Evolutionary conservation across 2,329 filamentous ascomycete genomes (phyloP).

Genomic region (Magnaporthiopsis rhizophila): DNA sequence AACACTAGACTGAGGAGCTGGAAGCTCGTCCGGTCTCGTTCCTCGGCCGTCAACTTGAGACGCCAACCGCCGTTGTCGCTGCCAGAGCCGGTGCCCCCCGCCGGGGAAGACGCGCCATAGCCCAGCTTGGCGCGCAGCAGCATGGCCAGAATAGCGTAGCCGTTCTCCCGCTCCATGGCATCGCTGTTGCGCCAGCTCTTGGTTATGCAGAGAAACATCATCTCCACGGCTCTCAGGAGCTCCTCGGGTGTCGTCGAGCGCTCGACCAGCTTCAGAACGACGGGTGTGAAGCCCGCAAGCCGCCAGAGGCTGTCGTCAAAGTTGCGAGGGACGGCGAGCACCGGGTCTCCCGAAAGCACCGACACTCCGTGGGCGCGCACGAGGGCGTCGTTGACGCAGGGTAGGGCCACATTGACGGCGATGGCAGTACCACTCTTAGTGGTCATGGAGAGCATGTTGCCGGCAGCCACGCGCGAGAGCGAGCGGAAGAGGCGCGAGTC

Average conservation of each 20-base stretch:
- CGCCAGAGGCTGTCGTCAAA: constrained; percentile 91
- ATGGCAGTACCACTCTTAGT: constrained; percentile 69
- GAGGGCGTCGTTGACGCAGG: constrained; percentile 83
- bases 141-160: constrained; percentile 68
- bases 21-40: constrained; percentile 47
- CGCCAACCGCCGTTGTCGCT: constrained; percentile 24
- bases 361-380: constrained; percentile 72
- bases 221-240: constrained; percentile 69
- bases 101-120: constrained; percentile 27
- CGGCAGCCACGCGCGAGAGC: constrained; percentile 64
- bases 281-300: constrained; percentile 79
- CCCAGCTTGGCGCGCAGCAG: constrained; percentile 78
- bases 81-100: constrained; percentile 19
- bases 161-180: constrained; percentile 93
- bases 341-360: constrained; percentile 73
- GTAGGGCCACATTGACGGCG: constrained; percentile 80
- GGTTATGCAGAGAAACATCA: constrained; percentile 77
- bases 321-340: constrained; percentile 72
- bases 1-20: constrained; percentile 70
- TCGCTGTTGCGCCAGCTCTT: constrained; percentile 97
- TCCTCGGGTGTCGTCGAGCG: constrained; percentile 62
- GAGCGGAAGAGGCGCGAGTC: constrained; percentile 70
- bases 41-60: constrained; percentile 39
- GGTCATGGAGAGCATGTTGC: constrained; percentile 60
- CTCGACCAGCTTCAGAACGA: constrained; percentile 79